Evolutionary conservation across 257 asterid genomes (phyloP), one percentile per base, ranked within the genome.

Genomic region (Ehretia macrophylla): DNA sequence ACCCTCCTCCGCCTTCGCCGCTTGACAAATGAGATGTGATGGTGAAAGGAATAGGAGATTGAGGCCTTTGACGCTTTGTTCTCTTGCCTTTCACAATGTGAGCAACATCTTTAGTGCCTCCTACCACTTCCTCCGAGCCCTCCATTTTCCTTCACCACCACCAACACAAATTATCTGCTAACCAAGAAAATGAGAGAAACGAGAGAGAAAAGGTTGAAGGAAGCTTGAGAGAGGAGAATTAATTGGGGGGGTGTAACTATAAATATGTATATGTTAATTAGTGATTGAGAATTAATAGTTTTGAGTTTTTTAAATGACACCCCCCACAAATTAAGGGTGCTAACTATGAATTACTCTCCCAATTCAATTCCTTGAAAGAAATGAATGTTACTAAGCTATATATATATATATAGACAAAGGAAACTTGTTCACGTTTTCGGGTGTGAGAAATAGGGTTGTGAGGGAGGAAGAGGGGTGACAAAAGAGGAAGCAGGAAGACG

Each of bases 271-370:
- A 65, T 50, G n/a, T n/a, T n/a, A 56, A 50, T 48, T 60, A 56
- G 75, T 67, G 72, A 70, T 67, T 54, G 70, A 65, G 75, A 81
- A 42, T 38, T 72, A 73, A n/a, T 75, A 73, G 64, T 72, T 71
- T 51, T 60, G 72, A 80, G 78, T 66, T 75, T 51, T 42, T 62
- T 56, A 56, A 69, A 56, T 14, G 55, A 39, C 23, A 32, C 58
- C 42, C 38, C 56, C 59, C 45, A 53, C 58, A 40, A n/a, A n/a
- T n/a, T n/a, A n/a, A 59, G 49, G 64, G 59, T 56, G 37, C 23
- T 42, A 50, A 45, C 32, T 61, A 32, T 21, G 38, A 53, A 66
- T 40, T 37, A 46, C 48, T 42, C 17, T 21, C 21, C 68, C 49
- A 17, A 55, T 49, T 64, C 49, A 17, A 55, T 49, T 64, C 54